phyloP scores from a whole-genome alignment of 2,329 filamentous ascomycete species.

The Chrysoporthe austroafricana region DNA sequence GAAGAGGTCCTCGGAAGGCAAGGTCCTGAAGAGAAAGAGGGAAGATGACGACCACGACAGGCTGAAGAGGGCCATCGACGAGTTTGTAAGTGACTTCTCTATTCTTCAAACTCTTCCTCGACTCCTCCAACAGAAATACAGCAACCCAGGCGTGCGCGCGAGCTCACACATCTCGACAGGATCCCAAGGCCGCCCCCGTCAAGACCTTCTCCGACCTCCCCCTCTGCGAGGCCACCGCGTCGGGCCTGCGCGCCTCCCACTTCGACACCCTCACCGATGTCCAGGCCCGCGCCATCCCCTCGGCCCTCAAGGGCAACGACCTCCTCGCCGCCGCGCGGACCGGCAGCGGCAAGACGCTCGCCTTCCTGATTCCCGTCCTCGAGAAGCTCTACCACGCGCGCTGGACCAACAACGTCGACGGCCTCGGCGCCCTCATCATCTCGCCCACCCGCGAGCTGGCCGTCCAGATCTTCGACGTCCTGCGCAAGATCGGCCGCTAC shows the following conservation, averaged over 20 bases:
- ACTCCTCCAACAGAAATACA: background rate
- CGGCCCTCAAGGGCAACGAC: constrained; percentile 83
- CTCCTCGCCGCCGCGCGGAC: constrained; percentile 95
- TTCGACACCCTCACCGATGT: constrained; percentile 92
- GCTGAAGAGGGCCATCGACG: constrained; percentile 57
- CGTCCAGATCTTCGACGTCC: constrained; percentile 94
- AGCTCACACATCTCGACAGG: constrained; percentile 45
- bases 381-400: constrained; percentile 88
- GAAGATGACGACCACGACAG: constrained; percentile 33
- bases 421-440: constrained; percentile 88
- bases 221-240: constrained; percentile 77
- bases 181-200: constrained; percentile 60
- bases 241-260: constrained; percentile 82
- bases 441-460: constrained; percentile 94
- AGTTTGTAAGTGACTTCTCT: constrained; percentile 52
- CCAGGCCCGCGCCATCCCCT: constrained; percentile 84
- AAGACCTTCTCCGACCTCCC: constrained; percentile 83
- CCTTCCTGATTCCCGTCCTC: constrained; percentile 88
- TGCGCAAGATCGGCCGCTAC: constrained; percentile 85
- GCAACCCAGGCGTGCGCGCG: background rate
- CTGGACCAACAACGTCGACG: constrained; percentile 84
- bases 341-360: constrained; percentile 91
- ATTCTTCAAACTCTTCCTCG: too few relatives aligned
- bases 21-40: constrained; percentile 33
- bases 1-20: constrained; percentile 26